Evolutionary conservation across 805 yeast genomes (phyloP).

Genomic region (Lachancea lanzarotensis): DNA sequence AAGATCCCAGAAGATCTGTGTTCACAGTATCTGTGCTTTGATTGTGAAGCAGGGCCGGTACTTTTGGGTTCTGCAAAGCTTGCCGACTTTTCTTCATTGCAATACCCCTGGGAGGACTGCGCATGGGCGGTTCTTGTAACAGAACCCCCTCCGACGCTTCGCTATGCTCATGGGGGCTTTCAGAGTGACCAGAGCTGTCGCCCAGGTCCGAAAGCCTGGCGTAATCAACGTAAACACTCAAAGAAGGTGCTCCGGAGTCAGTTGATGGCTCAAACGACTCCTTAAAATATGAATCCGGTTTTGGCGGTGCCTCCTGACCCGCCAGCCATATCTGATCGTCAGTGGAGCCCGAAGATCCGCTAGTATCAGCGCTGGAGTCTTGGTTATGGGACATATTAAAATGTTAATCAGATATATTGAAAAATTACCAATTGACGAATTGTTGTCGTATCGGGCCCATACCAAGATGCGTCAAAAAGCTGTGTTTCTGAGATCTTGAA

Average conservation of each 20-base stretch:
- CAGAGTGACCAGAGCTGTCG: neutral
- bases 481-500: no score
- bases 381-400: conserved; percentile 1
- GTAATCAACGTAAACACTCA: conserved; percentile 7
- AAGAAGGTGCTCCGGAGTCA: conserved; percentile 3
- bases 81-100: neutral
- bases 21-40: conserved; percentile 9
- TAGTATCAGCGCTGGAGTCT: conserved; percentile 5
- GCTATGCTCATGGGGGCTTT: neutral
- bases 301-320: neutral
- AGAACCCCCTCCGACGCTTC: no score
- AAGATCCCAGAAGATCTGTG: conserved; percentile 4
- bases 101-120: neutral
- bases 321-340: neutral
- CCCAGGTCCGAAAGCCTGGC: conserved; percentile 2
- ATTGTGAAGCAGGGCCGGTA: neutral
- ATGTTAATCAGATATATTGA: neutral
- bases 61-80: neutral
- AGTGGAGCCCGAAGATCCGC: conserved; percentile 6
- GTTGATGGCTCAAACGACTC: conserved; percentile 5
- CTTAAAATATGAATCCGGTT: conserved; percentile 6
- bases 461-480: neutral
- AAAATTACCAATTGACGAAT: neutral
- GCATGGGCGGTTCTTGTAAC: neutral
- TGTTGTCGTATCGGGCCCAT: neutral